Evolutionary conservation across 2,329 filamentous ascomycete species (phyloP).

Genomic region (Aspergillus ibericus): DNA sequence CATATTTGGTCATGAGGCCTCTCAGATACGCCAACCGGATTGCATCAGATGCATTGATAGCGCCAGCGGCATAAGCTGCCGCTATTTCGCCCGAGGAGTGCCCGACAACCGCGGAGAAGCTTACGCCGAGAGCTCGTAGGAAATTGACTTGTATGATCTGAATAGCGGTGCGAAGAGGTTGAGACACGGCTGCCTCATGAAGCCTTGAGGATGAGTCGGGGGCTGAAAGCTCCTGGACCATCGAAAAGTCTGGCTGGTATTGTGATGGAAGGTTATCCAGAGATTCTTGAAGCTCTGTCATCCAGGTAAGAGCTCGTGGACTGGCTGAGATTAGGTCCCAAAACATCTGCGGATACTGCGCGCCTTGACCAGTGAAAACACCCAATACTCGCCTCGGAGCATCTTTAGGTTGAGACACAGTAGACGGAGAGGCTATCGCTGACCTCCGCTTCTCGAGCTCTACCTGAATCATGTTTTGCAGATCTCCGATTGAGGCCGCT

Average conservation of each 20-base stretch:
- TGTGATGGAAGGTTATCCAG: conserved; percentile 21
- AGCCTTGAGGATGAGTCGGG: conserved; percentile 19
- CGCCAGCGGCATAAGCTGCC: conserved; percentile 42
- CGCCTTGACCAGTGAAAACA: conserved; percentile 35
- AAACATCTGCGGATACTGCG: conserved; percentile 34
- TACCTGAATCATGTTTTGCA: neutral
- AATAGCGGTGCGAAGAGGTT: conserved; percentile 19
- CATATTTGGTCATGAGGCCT: conserved; percentile 31
- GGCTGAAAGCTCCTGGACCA: conserved; percentile 22
- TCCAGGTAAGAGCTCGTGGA: conserved; percentile 12
- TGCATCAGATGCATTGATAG: conserved; percentile 30
- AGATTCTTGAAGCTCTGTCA: conserved; percentile 14
- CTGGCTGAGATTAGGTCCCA: conserved; percentile 19
- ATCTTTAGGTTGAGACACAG: neutral
- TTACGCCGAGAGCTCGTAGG: conserved; percentile 29
- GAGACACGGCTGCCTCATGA: conserved; percentile 24
- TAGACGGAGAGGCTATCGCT: neutral
- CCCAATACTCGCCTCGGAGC: conserved; percentile 17
- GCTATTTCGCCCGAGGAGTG: conserved; percentile 54
- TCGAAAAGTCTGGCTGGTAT: conserved; percentile 23
- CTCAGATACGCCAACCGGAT: conserved; percentile 48
- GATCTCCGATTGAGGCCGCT: neutral
- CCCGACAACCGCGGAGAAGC: conserved; percentile 40
- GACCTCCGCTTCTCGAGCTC: neutral
- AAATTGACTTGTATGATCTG: conserved; percentile 25